Conservation (phyloP, 2,329 filamentous ascomycete species). For the Epichloe aotearoae region DNA sequence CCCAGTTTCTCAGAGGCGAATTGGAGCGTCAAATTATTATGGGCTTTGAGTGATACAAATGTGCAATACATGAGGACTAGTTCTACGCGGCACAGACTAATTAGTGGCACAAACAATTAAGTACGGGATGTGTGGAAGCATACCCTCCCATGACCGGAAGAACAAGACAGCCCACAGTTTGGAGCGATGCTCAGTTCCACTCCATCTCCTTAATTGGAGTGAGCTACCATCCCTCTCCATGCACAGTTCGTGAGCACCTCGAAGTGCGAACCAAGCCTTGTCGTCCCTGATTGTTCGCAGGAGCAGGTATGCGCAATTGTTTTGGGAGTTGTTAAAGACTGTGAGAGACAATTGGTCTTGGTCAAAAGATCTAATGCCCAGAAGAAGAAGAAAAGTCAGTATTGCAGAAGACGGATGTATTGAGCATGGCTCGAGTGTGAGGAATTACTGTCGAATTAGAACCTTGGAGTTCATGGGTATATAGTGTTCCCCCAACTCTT, state of each 20-base stretch:
- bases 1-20: constrained; percentile 33
- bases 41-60: constrained; percentile 42
- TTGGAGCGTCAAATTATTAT: constrained; percentile 30
- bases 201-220: constrained; percentile 41
- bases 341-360: constrained; percentile 40
- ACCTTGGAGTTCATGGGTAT: constrained; percentile 36
- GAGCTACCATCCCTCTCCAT: constrained; percentile 35
- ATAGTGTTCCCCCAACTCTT: constrained; percentile 27
- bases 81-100: constrained; percentile 25
- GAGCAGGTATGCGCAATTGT: constrained; percentile 33
- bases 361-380: constrained; percentile 34
- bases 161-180: constrained; percentile 42
- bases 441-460: constrained; percentile 38
- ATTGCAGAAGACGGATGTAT: constrained; percentile 1
- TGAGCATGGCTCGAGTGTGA: background rate
- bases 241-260: constrained; percentile 40
- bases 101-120: background rate
- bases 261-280: constrained; percentile 32
- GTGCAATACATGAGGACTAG: constrained; percentile 46
- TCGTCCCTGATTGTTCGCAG: constrained; percentile 29
- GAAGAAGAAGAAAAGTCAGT: constrained; percentile 4
- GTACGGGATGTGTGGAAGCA: constrained; percentile 5
- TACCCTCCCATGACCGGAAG: constrained; percentile 50
- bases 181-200: constrained; percentile 23
- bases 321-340: constrained; percentile 32